Conservation (phyloP, 1,284 basidiomycete species). For the Pulchroboletus neoregius region DNA sequence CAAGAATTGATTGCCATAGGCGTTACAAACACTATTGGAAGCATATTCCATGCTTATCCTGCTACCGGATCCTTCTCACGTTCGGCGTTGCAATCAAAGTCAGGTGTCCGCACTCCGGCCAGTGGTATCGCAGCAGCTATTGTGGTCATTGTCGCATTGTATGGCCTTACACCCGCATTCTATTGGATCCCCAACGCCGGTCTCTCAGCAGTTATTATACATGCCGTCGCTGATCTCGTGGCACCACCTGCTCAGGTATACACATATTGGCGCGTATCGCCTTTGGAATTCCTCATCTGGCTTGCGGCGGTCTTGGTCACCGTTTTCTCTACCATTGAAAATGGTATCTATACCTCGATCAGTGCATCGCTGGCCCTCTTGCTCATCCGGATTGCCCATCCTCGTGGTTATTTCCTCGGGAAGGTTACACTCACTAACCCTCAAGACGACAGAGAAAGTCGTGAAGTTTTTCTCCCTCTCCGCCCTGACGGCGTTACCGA, state of each 20-base stretch:
- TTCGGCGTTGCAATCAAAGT: slow-evolving; percentile 93
- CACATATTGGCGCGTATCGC: slow-evolving; percentile 91
- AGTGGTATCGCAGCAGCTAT: slow-evolving; percentile 87
- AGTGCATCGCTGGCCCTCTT: slow-evolving; percentile 79
- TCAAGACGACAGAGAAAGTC: slow-evolving; percentile 36
- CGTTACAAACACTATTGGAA: slow-evolving; percentile 87
- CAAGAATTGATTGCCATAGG: slow-evolving; percentile 98
- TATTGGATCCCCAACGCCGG: slow-evolving; percentile 80
- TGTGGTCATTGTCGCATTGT: slow-evolving; percentile 90
- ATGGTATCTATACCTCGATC: slow-evolving; percentile 93
- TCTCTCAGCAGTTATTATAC: slow-evolving; percentile 93
- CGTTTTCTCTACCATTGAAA: slow-evolving; percentile 85
- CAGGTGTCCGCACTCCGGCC: slow-evolving; percentile 91
- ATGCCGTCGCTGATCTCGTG: slow-evolving; percentile 91
- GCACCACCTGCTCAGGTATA: slow-evolving; percentile 86
- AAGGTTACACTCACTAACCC: slow-evolving; percentile 49
- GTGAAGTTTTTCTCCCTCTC: slow-evolving; percentile 87
- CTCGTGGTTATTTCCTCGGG: slow-evolving; percentile 90
- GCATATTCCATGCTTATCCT: slow-evolving; percentile 88
- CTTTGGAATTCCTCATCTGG: slow-evolving; percentile 93
- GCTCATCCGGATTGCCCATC: slow-evolving; percentile 86
- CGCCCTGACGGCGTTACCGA: slow-evolving; percentile 61
- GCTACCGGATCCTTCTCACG: slow-evolving; percentile 98
- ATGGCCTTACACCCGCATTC: slow-evolving; percentile 89
- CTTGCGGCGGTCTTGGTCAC: slow-evolving; percentile 84